Base-by-base conservation (phyloP, 2,329 filamentous ascomycete genomes). In the Alternaria sp. region DNA sequence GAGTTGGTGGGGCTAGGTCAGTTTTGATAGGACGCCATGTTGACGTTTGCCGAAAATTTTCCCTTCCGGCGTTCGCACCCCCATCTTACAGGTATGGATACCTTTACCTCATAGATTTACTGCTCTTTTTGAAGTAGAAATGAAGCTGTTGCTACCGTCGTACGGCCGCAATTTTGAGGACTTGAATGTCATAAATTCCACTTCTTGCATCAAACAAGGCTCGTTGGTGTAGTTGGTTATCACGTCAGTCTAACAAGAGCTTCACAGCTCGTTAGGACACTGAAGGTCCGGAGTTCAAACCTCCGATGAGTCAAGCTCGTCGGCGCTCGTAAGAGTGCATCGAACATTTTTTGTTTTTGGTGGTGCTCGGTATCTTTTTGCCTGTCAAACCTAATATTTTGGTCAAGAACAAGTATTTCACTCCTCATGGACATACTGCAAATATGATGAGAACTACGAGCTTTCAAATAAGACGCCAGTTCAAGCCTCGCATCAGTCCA, bases 171-270 rank as follows among this genome's bases (percentile, higher is more conserved):
- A 17, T 40, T 17, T 40, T 1, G 36, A 1, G 36, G 36, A 3
- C 5, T 17, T 40, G 2, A 0, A 40, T 11, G 10, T 40, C 17
- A 9, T 1, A 40, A 19, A 15, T 5, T 13, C 1, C 2, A 2
- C 1, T 19, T 17, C 2, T 17, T 21, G n/a, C 51, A 61, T 57
- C 44, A 57, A 50, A 23, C 56, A 54, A 54, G 74, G 73, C 67
- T 75, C 70, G 73, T 64, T 79, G 77, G 79, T 82, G 80, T 82
- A 82, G 80, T 81, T 81, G 80, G 80, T 81, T 81, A 81, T 81
- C 80, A 81, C 80, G 79, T 81, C 76, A 81, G 80, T 81, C 79
- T 82, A 81, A 82, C 80, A 81, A 19, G 17, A 45, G 43, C 43
- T 21, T 45, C 19, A 15, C 19, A 25, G 44, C 44, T 46, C 44